phyloP scores from a whole-genome alignment of 352 stramenopile genomes.

The Pythium volutum region DNA sequence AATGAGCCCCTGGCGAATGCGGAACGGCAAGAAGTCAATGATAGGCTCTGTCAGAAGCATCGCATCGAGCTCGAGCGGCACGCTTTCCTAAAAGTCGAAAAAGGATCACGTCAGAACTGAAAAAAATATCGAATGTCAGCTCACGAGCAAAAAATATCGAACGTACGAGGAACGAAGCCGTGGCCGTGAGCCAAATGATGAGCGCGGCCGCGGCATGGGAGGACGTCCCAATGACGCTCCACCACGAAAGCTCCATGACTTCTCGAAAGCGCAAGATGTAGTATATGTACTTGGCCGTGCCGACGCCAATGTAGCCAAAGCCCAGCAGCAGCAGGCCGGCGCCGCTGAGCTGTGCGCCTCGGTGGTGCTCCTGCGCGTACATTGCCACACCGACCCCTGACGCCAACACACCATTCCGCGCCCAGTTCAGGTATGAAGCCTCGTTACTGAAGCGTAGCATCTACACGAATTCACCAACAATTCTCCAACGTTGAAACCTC shows the following conservation, averaged over 20 bases:
- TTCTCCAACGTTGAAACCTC: conserved; percentile 10
- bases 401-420: conserved; percentile 79
- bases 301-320: conserved; percentile 87
- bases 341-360: conserved; percentile 76
- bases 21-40: conserved; percentile 74
- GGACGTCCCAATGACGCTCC: conserved; percentile 79
- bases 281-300: conserved; percentile 88
- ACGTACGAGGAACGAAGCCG: conserved; percentile 80
- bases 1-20: conserved; percentile 86
- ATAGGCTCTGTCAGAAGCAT: conserved; percentile 84
- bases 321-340: conserved; percentile 74
- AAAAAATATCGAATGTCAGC: no score
- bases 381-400: conserved; percentile 82
- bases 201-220: conserved; percentile 79
- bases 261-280: conserved; percentile 87
- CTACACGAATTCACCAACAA: conserved; percentile 23
- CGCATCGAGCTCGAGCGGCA: conserved; percentile 80
- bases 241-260: conserved; percentile 85
- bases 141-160: not conserved
- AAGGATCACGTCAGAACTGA: no score
- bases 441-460: conserved; percentile 84
- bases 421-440: conserved; percentile 88
- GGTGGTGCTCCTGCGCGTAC: conserved; percentile 88
- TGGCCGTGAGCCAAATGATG: conserved; percentile 83
- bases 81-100: no score